Conservation (phyloP, 2,329 filamentous ascomycete species). For the Penicillium psychrosexuale region DNA sequence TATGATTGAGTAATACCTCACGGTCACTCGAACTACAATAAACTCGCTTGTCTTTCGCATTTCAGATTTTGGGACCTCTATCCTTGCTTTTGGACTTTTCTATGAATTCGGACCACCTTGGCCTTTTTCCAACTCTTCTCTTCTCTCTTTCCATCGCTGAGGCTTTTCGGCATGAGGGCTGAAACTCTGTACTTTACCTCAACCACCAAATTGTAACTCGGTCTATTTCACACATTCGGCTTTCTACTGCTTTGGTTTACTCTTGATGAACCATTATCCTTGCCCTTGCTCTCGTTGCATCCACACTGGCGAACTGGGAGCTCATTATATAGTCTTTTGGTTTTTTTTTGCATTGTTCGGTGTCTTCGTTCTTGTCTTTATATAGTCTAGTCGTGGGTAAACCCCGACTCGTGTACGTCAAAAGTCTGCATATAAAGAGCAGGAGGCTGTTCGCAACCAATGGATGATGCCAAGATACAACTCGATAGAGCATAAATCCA, state of each 20-base stretch:
- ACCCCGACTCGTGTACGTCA: neutral
- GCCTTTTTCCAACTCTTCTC: neutral
- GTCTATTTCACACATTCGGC: neutral
- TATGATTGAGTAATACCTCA: constrained; percentile 60
- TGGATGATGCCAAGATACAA: neutral
- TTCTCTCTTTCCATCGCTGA: neutral
- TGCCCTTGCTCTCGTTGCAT: neutral
- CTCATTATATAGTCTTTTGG: neutral
- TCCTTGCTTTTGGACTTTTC: neutral
- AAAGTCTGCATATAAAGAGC: neutral
- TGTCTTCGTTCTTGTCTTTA: neutral
- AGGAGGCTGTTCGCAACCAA: neutral
- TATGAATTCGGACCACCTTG: neutral
- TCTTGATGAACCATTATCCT: neutral
- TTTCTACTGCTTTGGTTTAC: neutral
- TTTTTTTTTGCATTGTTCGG: neutral
- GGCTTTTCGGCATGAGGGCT: neutral
- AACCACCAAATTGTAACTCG: constrained; percentile 19
- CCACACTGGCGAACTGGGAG: neutral
- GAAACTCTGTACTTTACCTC: constrained; percentile 16
- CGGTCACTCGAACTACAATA: neutral
- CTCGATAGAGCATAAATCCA: neutral
- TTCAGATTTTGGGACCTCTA: neutral
- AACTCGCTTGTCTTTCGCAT: neutral
- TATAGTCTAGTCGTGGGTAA: neutral